Conservation (phyloP, 2,329 filamentous ascomycete genomes). For the Penicillium sp. region DNA sequence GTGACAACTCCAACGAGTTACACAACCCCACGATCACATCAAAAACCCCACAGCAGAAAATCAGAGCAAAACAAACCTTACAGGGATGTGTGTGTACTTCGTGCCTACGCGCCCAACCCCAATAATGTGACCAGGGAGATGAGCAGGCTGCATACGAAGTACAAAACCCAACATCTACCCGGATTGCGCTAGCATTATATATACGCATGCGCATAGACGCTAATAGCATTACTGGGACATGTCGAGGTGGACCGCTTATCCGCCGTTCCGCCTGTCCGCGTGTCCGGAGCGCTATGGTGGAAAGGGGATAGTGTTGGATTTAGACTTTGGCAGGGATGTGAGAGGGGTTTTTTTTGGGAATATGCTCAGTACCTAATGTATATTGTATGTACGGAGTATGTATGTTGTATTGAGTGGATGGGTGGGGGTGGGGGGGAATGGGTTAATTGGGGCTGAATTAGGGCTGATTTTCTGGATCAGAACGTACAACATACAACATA, state of each 20-base stretch:
- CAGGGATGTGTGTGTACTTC: not conserved
- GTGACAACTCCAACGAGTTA: conserved; percentile 1
- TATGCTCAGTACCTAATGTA: too few relatives aligned
- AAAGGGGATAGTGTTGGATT: not conserved
- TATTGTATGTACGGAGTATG: too few relatives aligned
- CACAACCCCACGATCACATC: not conserved
- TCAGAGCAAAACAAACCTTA: too few relatives aligned
- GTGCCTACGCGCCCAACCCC: conserved; percentile 1
- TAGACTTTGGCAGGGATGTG: not conserved
- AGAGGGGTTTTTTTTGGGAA: too few relatives aligned
- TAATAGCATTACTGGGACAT: not conserved
- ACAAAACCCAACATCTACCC: too few relatives aligned
- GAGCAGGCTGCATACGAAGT: not conserved
- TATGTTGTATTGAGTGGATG: too few relatives aligned
- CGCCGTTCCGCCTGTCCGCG: conserved; percentile 7
- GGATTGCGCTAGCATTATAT: not conserved
- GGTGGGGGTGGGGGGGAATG: too few relatives aligned
- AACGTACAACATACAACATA: too few relatives aligned
- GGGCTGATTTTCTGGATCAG: too few relatives aligned
- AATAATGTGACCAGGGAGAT: not conserved
- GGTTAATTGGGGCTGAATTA: too few relatives aligned
- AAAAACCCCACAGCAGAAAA: too few relatives aligned
- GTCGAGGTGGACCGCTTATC: not conserved
- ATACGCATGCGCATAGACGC: not conserved
- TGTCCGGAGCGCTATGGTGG: not conserved